Base-by-base conservation (phyloP, 495 filamentous ascomycete species). In the Aspergillus carlsbadensis region DNA sequence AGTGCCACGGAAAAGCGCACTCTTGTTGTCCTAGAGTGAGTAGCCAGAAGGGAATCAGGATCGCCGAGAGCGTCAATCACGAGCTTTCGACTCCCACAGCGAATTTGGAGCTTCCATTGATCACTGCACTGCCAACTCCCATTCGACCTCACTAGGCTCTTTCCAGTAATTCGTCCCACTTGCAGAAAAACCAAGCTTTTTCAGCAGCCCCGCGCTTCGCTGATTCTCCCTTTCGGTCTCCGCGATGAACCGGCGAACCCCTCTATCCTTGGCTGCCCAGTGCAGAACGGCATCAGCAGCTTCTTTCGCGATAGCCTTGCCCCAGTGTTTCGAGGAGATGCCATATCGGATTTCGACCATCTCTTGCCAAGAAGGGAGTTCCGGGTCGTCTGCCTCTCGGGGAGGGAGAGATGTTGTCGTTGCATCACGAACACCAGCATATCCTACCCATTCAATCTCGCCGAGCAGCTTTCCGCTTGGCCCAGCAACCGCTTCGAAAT, bases 111-210 rank as follows among this genome's bases (percentile, higher is more conserved):
- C 8, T 29, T 29, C 4, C 26, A 29, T 29, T 29, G 4, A 29
- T 29, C 26, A 29, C 26, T 8, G 29, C 29, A 51, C 29, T 7
- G 17, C 48, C 26, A 56, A 42, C 42, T 67, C 60, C 65, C 62
- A 67, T 52, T 69, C 62, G 0, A 62, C 20, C 34, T 66, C 61
- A 34, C 54, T 60, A 0, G 61, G 65, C 21, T 67, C 62, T 41
- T 69, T 67, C 65, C 65, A 69, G 56, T 67, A 69, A 26, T 69
- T n/a, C 17, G 65, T 67, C 0, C 20, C 57, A 54, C 66, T 65
- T 1, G 5, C 13, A 4, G 24, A 47, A 48, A 69, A 67, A 0
- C 65, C 65, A 10, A 67, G 47, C 21, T 67, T 67, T 36, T 63
- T 48, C 58, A 69, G 52, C 6, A 64, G 13, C 29, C 40, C 52